Conservation (phyloP, 202 grass and related monocot species). For the Tripidium arundinaceum region DNA sequence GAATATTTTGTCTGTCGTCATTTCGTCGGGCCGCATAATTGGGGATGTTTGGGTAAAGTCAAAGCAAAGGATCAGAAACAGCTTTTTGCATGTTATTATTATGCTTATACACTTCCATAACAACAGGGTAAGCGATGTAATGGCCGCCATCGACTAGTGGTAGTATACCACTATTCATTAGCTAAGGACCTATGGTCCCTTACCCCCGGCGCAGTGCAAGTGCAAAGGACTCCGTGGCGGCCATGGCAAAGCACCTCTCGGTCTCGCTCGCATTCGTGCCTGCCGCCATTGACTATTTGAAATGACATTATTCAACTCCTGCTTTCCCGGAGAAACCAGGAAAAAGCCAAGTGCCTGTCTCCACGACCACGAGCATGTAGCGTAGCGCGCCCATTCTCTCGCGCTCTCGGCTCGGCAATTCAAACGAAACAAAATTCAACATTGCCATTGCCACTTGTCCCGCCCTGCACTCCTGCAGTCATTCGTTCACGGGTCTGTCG, state of each 20-base stretch:
- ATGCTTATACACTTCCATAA: background rate
- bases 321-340: background rate
- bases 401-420: too few species aligned
- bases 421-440: background rate
- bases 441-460: background rate
- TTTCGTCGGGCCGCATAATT: constrained; percentile 23
- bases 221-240: background rate
- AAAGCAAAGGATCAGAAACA: background rate
- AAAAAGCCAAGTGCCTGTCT: background rate
- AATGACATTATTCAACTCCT: background rate
- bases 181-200: background rate
- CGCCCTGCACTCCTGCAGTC: background rate
- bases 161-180: background rate
- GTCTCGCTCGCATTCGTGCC: background rate
- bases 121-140: too few species aligned
- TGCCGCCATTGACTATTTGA: background rate
- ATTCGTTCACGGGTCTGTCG: background rate
- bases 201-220: background rate
- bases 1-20: background rate
- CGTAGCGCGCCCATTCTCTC: background rate
- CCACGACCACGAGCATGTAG: background rate
- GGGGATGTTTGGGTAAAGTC: constrained; percentile 28
- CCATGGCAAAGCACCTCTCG: constrained; percentile 15
- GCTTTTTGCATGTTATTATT: background rate
- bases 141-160: background rate